These are phyloP conservation scores for Fraxinus cuspidata DNA, from an alignment of 257 asterid species.

Conservation along the genomic window DNA sequence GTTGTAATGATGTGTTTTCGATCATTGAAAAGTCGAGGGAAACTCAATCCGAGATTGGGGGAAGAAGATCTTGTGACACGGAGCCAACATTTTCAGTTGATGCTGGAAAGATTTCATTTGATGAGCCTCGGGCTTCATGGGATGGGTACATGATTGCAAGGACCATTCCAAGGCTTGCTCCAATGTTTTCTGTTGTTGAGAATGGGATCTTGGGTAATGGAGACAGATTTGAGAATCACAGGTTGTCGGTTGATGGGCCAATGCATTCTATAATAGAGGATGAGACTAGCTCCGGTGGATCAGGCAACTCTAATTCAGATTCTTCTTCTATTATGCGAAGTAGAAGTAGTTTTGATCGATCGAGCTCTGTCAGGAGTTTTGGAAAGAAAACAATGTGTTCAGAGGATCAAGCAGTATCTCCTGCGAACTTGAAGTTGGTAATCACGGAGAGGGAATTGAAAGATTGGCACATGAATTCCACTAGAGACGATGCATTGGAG, in stretches of 20 bases:
- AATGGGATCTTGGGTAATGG: slow-evolving; percentile 51
- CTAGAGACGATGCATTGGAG: slow-evolving; percentile 41
- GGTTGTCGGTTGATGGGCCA: slow-evolving; percentile 76
- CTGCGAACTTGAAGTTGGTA: slow-evolving; percentile 68
- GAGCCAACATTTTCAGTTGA: slow-evolving; percentile 72
- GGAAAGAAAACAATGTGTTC: slow-evolving; percentile 55
- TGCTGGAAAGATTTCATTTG: slow-evolving; percentile 61
- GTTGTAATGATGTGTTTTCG: slow-evolving; percentile 16
- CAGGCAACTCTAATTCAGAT: slow-evolving; percentile 78
- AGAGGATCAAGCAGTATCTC: slow-evolving; percentile 65
- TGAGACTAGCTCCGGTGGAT: slow-evolving; percentile 80
- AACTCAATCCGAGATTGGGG: slow-evolving; percentile 44
- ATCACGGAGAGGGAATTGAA: slow-evolving; percentile 87
- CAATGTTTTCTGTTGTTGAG: slow-evolving; percentile 79
- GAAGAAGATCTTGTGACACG: slow-evolving; percentile 74
- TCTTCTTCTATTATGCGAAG: slow-evolving; percentile 80
- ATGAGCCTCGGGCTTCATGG: slow-evolving; percentile 97
- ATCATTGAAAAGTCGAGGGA: slow-evolving; percentile 34
- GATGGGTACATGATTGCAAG: slow-evolving; percentile 95
- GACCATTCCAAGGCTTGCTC: slow-evolving; percentile 80
- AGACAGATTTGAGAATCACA: slow-evolving; percentile 54
- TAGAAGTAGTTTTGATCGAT: slow-evolving; percentile 88
- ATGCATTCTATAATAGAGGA: slow-evolving; percentile 87
- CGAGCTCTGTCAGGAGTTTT: slow-evolving; percentile 80
- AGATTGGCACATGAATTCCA: slow-evolving; percentile 70